Base-by-base conservation (phyloP, 352 stramenopile genomes). In the Globisporangium rhizosaccharum region DNA sequence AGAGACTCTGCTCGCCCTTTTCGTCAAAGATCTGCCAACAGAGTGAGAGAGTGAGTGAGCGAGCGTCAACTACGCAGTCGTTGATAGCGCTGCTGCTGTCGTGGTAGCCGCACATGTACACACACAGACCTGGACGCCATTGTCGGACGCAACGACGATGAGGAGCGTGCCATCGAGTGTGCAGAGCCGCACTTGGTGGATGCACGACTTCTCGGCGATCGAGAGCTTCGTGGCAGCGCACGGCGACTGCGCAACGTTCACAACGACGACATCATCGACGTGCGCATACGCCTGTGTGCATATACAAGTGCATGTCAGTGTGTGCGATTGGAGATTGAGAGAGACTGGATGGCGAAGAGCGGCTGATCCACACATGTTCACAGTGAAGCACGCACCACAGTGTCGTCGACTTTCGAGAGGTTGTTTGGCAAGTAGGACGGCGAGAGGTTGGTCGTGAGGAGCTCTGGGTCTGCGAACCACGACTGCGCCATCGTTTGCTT, bases 121-220 rank as follows among this genome's bases (percentile, higher is more conserved):
- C 28, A 2, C 6, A 57, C 59, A 9, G 60, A 88, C 76, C 70
- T 85, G 73, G 20, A 82, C 65, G 17, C 81, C 81, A 20, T 75
- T 71, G 28, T 88, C 77, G 0, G 73, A 86, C 5, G 77, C 75
- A n/a, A 85, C 79, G 15, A 87, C 82, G 55, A 89, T 82, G 44
- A 87, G 66, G 26, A 68, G 56, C 6, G 69, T 63, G 45, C 63
- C 59, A 4, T 82, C 70, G 0, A 91, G 57, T 18, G 59, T 50
- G 54, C 76, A 89, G 51, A 91, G 67, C 45, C 77, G 79, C 46
- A 86, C 79, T 77, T 91, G 79, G 64, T 86, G 74, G 26, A 84
- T 67, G 20, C 67, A 66, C 37, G 70, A 81, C 52, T 82, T 84
- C 58, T 82, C 67, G 47, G 61, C 36, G 26, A 70, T 79, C 41